Evolutionary conservation across 164 flowering plant genomes (phyloP), one percentile per base, ranked within the genome.

Genomic region (Chimonanthus salicifolius): DNA sequence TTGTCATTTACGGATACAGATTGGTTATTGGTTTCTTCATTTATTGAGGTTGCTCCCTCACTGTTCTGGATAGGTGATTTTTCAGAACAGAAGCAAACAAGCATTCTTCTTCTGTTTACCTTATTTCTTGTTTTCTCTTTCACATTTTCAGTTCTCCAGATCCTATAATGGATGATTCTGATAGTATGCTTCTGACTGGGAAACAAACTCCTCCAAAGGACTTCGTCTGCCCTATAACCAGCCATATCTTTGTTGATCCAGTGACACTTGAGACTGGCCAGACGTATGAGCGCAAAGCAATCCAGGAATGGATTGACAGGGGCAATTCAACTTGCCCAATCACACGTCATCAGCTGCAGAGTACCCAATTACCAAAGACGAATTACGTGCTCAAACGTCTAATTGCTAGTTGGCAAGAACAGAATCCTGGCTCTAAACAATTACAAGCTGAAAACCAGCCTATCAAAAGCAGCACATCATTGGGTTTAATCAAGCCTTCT

Each of bases 211-310:
- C 94, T 63, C 93, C 93, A 0, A 92, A 90, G 84, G 97, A 92
- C 81, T 92, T 92, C 68, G 89, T 92, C 20, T 92, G 94, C 78
- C 94, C 97, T 45, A 88, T 90, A 75, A 92, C 97, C 0, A 87
- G 87, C 74, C 85, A 85, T 46, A 4, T 92, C 33, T 92, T 92
- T 74, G 82, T 81, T 67, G 97, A 92, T 77, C 94, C 94, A 0
- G 97, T 92, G 71, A 92, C 97, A 11, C 90, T 92, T 20, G 97
- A 92, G 77, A 92, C 97, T 3, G 97, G 97, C 8, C 94, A 92
- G 82, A 92, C 97, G 3, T 92, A 90, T 71, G 97, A 92, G 78
- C 89, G 90, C 33, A 84, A 58, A 78, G 94, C 97, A 3, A 90
- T 92, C 48, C 89, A 87, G 75, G 97, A 92, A 76, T 92, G 97